These are phyloP conservation scores for Harringtonia aguacate DNA, from an alignment of 2,329 filamentous ascomycete species.

Conservation along the genomic window DNA sequence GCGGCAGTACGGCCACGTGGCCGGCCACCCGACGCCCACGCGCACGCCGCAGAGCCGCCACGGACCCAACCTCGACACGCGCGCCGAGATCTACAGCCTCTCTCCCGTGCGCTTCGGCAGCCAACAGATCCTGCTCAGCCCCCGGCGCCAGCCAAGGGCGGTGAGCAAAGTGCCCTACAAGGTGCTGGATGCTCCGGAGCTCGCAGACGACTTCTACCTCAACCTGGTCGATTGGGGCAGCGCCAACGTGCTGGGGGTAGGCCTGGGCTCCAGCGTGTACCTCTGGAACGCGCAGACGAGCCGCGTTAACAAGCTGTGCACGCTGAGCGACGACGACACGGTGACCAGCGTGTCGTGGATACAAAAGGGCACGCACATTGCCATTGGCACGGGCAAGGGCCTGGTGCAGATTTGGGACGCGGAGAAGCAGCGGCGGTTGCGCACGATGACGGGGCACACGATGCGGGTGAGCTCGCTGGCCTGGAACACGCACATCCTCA, in stretches of 20 bases:
- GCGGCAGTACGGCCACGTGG: slow-evolving; percentile 54
- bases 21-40: slow-evolving; percentile 77
- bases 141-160: slow-evolving; percentile 75
- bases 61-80: slow-evolving; percentile 78
- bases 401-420: slow-evolving; percentile 98
- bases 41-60: slow-evolving; percentile 82
- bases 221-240: slow-evolving; percentile 98
- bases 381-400: slow-evolving; percentile 90
- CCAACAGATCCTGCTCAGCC: slow-evolving; percentile 86
- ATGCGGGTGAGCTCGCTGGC: slow-evolving; percentile 86
- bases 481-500: slow-evolving; percentile 97
- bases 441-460: slow-evolving; percentile 96
- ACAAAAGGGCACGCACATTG: slow-evolving; percentile 89
- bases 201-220: slow-evolving; percentile 95
- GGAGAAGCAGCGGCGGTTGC: slow-evolving; percentile 68
- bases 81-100: slow-evolving; percentile 88
- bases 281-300: slow-evolving; percentile 96
- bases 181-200: slow-evolving; percentile 87
- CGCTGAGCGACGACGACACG: slow-evolving; percentile 65
- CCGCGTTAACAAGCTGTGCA: slow-evolving; percentile 87
- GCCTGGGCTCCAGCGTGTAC: slow-evolving; percentile 85
- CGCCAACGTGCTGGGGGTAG: slow-evolving; percentile 86
- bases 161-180: slow-evolving; percentile 98
- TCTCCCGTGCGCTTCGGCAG: slow-evolving; percentile 90
- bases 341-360: slow-evolving; percentile 99